A percentile compares a stretch with the other conserved stretches of the same genome.
Evolutionary conservation across 306 rosid species (phyloP).

Genomic region (Cucurbita argyrosperma): DNA sequence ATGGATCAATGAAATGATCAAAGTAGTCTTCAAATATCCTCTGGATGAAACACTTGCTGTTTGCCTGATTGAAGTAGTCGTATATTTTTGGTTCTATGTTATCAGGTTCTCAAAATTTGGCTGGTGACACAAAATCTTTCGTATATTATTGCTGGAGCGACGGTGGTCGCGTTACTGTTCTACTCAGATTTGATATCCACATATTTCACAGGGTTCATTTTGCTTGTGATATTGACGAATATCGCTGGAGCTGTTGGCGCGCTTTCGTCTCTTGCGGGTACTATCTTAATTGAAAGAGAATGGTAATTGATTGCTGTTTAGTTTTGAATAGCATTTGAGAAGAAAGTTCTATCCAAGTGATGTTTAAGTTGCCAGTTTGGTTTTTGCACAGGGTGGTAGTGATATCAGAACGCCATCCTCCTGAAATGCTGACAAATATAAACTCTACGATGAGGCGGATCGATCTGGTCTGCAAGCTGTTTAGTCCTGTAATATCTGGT

Average conservation of each 20-base stretch:
- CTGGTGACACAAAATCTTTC: constrained; percentile 58
- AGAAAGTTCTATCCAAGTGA: not conserved
- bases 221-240: constrained; percentile 41
- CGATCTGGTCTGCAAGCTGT: constrained; percentile 67
- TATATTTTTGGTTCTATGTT: not conserved
- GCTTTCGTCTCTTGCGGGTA: constrained; percentile 77
- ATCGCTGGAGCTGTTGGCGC: constrained; percentile 64
- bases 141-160: constrained; percentile 56
- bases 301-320: constrained; percentile 34
- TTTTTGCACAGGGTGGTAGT: constrained; percentile 57
- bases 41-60: not conserved
- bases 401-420: constrained; percentile 57
- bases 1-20: not conserved
- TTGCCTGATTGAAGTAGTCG: not conserved
- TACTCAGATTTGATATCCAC: constrained; percentile 41
- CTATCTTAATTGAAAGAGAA: constrained; percentile 87
- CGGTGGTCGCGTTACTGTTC: constrained; percentile 37
- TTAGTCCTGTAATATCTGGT: constrained; percentile 77
- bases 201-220: constrained; percentile 34
- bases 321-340: not conserved
- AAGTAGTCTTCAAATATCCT: not conserved
- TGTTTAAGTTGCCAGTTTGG: not conserved
- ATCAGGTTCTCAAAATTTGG: constrained; percentile 72
- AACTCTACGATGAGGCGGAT: constrained; percentile 64
- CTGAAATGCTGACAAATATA: constrained; percentile 48